Percentiles rank a stretch among this genome's conserved stretches.
phyloP scores from a whole-genome alignment of 495 filamentous ascomycete genomes.

The Penicillium argentinense region DNA sequence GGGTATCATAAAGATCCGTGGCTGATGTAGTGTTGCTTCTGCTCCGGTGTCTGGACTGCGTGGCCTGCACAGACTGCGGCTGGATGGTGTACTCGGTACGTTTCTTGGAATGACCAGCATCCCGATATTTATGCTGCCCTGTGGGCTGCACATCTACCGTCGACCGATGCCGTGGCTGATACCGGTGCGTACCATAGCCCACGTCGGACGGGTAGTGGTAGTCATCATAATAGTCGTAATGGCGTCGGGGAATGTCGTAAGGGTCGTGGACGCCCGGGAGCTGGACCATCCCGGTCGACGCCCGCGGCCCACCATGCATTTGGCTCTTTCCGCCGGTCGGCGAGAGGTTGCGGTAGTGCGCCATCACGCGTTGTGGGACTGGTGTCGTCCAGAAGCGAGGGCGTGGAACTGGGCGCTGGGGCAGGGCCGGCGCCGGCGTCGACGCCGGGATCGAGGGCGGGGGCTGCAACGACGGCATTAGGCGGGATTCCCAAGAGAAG shows the following conservation, averaged over 20 bases:
- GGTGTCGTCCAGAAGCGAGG: not conserved
- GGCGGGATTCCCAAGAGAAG: not conserved
- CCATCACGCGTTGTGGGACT: not conserved
- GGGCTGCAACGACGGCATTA: not conserved
- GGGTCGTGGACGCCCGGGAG: slow-evolving; percentile 32
- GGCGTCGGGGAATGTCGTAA: slow-evolving; percentile 28
- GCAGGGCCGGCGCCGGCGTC: not conserved
- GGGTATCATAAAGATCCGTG: slow-evolving; percentile 27
- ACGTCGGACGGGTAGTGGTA: slow-evolving; percentile 40
- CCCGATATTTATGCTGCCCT: slow-evolving; percentile 34
- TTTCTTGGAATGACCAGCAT: slow-evolving; percentile 33
- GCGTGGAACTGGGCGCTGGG: slow-evolving; percentile 3
- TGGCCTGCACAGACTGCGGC: slow-evolving; percentile 23
- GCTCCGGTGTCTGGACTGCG: slow-evolving; percentile 29
- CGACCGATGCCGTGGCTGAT: slow-evolving; percentile 25
- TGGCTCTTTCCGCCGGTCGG: slow-evolving; percentile 31
- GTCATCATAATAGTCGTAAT: slow-evolving; percentile 32
- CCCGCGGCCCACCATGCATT: slow-evolving; percentile 39
- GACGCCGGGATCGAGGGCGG: not conserved
- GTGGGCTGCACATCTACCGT: slow-evolving; percentile 39
- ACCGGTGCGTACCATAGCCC: slow-evolving; percentile 32
- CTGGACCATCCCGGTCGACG: slow-evolving; percentile 49
- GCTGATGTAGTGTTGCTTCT: slow-evolving; percentile 37
- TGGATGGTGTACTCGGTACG: slow-evolving; percentile 47
- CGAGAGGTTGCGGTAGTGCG: slow-evolving; percentile 27